Conservation (phyloP, 192 early-diverging fungal genomes). For the Coemansia sp. region DNA sequence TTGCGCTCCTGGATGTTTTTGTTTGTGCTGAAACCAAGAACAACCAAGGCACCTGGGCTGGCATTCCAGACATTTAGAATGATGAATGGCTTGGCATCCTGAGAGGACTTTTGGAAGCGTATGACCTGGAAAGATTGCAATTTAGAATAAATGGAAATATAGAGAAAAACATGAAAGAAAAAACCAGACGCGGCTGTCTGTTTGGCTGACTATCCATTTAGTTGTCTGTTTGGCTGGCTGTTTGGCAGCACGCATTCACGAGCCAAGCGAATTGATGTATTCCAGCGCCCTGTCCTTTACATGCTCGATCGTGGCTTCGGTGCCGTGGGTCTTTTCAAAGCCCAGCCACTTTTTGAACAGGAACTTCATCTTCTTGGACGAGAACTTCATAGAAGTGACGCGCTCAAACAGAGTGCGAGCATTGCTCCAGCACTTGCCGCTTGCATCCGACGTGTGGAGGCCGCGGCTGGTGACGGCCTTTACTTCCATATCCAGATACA, state of each 20-base stretch:
- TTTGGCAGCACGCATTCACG: background rate
- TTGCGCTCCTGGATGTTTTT: too few species aligned
- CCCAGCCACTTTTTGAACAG: slow-evolving; percentile 98
- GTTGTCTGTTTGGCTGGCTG: too few species aligned
- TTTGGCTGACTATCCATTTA: too few species aligned
- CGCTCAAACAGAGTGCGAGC: slow-evolving; percentile 81
- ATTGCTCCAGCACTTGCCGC: slow-evolving; percentile 39
- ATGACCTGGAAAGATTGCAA: too few species aligned
- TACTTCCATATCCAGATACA: slow-evolving; percentile 97
- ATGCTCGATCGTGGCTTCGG: slow-evolving; percentile 73
- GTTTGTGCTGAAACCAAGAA: too few species aligned
- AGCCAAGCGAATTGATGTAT: slow-evolving; percentile 65
- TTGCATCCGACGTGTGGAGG: slow-evolving; percentile 13
- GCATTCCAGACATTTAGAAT: too few species aligned
- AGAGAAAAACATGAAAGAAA: too few species aligned
- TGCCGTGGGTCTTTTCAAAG: slow-evolving; percentile 89
- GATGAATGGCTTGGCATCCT: too few species aligned
- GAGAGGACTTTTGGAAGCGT: too few species aligned
- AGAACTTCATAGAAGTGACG: slow-evolving; percentile 83
- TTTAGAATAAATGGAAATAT: too few species aligned
- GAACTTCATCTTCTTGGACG: slow-evolving; percentile 99
- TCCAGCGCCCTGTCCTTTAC: slow-evolving; percentile 86
- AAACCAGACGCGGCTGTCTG: too few species aligned
- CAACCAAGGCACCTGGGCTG: too few species aligned
- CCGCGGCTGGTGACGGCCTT: slow-evolving; percentile 52